Conservation (phyloP, 352 stramenopile genomes). For the Globisporangium camurandrum region DNA sequence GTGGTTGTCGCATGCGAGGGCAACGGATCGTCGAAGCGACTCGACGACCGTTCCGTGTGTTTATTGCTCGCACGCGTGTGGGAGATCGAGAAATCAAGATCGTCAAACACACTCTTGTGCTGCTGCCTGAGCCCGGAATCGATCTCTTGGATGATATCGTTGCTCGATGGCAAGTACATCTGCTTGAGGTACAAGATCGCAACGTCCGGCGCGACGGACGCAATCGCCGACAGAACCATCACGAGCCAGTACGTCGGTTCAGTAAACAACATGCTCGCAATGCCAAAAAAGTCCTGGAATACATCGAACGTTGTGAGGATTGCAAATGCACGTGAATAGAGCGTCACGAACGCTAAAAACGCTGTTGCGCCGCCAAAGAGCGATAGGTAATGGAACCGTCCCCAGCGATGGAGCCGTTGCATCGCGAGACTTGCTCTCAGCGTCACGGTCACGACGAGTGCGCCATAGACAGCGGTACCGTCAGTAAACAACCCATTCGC, state of each 20-base stretch:
- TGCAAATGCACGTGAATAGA: conserved; percentile 59
- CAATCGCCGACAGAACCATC: conserved; percentile 54
- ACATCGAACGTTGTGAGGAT: conserved; percentile 61
- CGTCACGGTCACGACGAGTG: conserved; percentile 66
- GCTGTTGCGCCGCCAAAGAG: conserved; percentile 49
- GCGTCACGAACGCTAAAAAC: conserved; percentile 65
- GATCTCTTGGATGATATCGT: conserved; percentile 83
- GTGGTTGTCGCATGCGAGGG: too few relatives aligned
- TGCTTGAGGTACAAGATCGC: conserved; percentile 68
- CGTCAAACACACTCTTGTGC: conserved; percentile 11
- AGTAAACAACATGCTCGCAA: conserved; percentile 48
- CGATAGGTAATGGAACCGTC: conserved; percentile 57
- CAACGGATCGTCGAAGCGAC: conserved; percentile 23
- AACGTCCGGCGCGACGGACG: conserved; percentile 55
- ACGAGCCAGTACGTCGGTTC: conserved; percentile 54
- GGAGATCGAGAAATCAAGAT: conserved; percentile 13
- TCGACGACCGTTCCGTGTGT: conserved; percentile 16
- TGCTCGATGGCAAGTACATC: conserved; percentile 80
- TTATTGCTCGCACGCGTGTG: conserved; percentile 12
- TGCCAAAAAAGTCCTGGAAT: conserved; percentile 68
- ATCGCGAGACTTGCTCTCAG: conserved; percentile 68
- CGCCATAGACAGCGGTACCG: conserved; percentile 71
- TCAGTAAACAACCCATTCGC: conserved; percentile 63
- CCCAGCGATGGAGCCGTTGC: conserved; percentile 76
- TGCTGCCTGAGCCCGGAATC: conserved; percentile 64